These are phyloP conservation scores for Talaromyces sp. DNA, from an alignment of 2,329 filamentous ascomycete genomes.

Conservation along the genomic window DNA sequence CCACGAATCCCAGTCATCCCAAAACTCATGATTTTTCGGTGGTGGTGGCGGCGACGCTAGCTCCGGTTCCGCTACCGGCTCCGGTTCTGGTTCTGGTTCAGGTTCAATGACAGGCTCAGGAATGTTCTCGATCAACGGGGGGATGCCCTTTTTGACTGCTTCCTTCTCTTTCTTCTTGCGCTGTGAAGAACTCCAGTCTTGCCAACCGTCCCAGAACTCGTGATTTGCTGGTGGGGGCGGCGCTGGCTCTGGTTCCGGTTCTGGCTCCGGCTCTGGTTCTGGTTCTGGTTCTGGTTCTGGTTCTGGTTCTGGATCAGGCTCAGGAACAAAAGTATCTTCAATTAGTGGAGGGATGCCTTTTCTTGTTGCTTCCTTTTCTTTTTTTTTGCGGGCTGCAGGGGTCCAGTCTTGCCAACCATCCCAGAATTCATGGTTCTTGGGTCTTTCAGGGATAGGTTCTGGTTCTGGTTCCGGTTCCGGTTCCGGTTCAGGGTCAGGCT, in stretches of 20 bases:
- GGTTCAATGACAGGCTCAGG: conserved; percentile 26
- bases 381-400: not conserved
- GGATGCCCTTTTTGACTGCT: conserved; percentile 14
- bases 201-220: conserved; percentile 15
- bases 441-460: conserved; percentile 25
- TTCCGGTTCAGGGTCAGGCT: not conserved
- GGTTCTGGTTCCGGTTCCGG: conserved; percentile 24
- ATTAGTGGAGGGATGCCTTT: conserved; percentile 13
- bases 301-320: conserved; percentile 8
- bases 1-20: not conserved
- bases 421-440: conserved; percentile 22
- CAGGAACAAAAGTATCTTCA: not conserved
- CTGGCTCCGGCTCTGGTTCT: conserved; percentile 33
- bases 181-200: conserved; percentile 2
- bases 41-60: conserved; percentile 23
- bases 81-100: conserved; percentile 28
- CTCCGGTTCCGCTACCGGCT: conserved; percentile 26
- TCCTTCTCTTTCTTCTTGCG: conserved; percentile 16
- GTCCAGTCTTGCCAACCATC: conserved; percentile 9
- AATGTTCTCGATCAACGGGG: conserved; percentile 22
- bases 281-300: conserved; percentile 20
- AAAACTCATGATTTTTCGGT: conserved; percentile 13
- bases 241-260: conserved; percentile 20
- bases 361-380: conserved; percentile 13
- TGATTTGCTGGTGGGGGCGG: conserved; percentile 25